Percentiles rank a stretch among this genome's conserved stretches.
Conservation (phyloP, 108 stramenopile genomes). For the Aurantiochytrium sp. region DNA sequence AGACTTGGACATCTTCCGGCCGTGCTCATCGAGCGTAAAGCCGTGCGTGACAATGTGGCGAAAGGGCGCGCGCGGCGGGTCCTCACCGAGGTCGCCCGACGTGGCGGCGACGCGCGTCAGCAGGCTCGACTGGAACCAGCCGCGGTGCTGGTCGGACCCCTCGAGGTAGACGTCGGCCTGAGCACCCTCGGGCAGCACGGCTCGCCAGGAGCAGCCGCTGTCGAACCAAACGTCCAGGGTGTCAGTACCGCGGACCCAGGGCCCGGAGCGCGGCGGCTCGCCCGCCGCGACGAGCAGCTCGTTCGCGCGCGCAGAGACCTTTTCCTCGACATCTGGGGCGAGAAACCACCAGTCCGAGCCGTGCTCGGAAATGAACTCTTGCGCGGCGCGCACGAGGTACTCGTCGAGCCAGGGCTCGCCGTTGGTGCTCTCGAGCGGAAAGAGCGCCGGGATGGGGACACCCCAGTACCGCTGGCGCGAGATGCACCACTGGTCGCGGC, state of each 20-base stretch:
- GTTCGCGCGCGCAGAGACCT: neutral
- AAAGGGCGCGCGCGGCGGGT: slow-evolving; percentile 65
- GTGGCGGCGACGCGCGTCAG: slow-evolving; percentile 87
- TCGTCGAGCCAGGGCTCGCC: slow-evolving; percentile 66
- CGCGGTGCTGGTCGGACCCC: slow-evolving; percentile 88
- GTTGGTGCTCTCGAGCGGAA: slow-evolving; percentile 8
- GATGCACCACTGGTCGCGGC: slow-evolving; percentile 96
- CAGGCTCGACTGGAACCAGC: slow-evolving; percentile 97
- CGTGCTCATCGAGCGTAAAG: slow-evolving; percentile 95
- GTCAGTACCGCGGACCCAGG: slow-evolving; percentile 87
- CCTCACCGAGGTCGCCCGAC: neutral
- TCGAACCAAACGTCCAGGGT: slow-evolving; percentile 99
- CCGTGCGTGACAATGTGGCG: slow-evolving; percentile 95
- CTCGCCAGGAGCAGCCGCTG: slow-evolving; percentile 93
- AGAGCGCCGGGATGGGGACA: slow-evolving; percentile 96
- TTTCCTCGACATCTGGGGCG: slow-evolving; percentile 68
- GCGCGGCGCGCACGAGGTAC: slow-evolving; percentile 75
- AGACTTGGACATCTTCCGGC: slow-evolving; percentile 97
- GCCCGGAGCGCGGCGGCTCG: neutral
- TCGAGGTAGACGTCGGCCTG: slow-evolving; percentile 53
- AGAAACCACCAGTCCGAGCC: slow-evolving; percentile 96
- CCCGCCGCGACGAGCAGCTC: neutral
- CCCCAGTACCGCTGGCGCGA: slow-evolving; percentile 97
- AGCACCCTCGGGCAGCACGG: slow-evolving; percentile 82
- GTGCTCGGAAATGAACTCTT: slow-evolving; percentile 73